phyloP scores from a whole-genome alignment of 2,329 filamentous ascomycete species.

The Pseudocercospora macadamiae region DNA sequence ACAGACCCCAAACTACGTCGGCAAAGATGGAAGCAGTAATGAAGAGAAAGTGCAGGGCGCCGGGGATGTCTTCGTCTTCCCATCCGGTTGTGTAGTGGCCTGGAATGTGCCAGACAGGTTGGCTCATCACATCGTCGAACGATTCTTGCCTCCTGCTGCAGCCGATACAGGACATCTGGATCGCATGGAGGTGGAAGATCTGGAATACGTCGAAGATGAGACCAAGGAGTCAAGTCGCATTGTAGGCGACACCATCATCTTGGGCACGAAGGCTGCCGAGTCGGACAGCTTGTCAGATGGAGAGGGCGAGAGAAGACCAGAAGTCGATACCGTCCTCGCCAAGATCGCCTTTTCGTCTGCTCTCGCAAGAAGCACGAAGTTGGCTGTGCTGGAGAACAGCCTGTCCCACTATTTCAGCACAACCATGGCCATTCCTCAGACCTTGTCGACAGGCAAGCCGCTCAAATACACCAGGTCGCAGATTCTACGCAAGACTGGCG shows the following conservation, averaged over 20 bases:
- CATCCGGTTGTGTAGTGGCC: constrained; percentile 88
- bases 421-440: constrained; percentile 77
- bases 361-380: constrained; percentile 87
- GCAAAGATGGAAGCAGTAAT: constrained; percentile 48
- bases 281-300: constrained; percentile 8
- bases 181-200: constrained; percentile 80
- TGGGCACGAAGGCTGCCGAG: constrained; percentile 69
- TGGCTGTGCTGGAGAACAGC: constrained; percentile 85
- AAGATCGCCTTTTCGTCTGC: constrained; percentile 97
- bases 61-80: constrained; percentile 94
- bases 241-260: constrained; percentile 82
- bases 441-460: constrained; percentile 69
- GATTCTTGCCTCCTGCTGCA: constrained; percentile 74
- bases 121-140: constrained; percentile 69
- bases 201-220: constrained; percentile 81
- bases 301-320: constrained; percentile 19
- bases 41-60: constrained; percentile 39
- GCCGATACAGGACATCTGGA: constrained; percentile 66
- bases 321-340: constrained; percentile 70
- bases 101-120: constrained; percentile 84
- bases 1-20: constrained; percentile 45
- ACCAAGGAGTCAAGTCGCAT: constrained; percentile 74
- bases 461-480: constrained; percentile 71
- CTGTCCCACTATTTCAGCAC: constrained; percentile 84
- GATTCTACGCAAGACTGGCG: constrained; percentile 90